Evolutionary conservation across 768 basidiomycete species (phyloP).

Genomic region (Podaxis pistillaris): DNA sequence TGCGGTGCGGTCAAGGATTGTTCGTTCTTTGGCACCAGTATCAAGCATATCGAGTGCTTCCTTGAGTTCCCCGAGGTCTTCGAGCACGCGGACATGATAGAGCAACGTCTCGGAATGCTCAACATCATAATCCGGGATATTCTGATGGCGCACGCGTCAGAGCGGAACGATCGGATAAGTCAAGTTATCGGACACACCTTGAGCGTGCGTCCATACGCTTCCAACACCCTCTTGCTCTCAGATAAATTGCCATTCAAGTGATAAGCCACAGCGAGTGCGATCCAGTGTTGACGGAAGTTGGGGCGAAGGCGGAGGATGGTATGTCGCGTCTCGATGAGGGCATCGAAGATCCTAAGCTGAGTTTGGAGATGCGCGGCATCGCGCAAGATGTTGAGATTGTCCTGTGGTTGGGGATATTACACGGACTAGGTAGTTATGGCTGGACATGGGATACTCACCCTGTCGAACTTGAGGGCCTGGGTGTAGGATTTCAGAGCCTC

Average conservation of each 20-base stretch:
- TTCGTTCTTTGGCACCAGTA: conserved; percentile 55
- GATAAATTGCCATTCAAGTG: conserved; percentile 74
- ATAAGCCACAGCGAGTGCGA: conserved; percentile 84
- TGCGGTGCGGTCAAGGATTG: conserved; percentile 68
- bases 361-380: conserved; percentile 89
- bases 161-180: neutral
- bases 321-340: conserved; percentile 78
- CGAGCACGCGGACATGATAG: conserved; percentile 72
- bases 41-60: conserved; percentile 68
- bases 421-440: conserved; percentile 8
- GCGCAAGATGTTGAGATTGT: conserved; percentile 90
- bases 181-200: conserved; percentile 48
- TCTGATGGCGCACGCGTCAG: conserved; percentile 40
- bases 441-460: conserved; percentile 46
- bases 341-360: conserved; percentile 79
- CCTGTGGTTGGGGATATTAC: conserved; percentile 42
- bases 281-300: conserved; percentile 84
- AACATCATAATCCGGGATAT: conserved; percentile 73
- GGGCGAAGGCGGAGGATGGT: conserved; percentile 80
- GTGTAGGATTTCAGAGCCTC: conserved; percentile 92
- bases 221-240: conserved; percentile 71
- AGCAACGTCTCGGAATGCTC: conserved; percentile 83
- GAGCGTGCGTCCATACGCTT: conserved; percentile 66
- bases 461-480: conserved; percentile 86
- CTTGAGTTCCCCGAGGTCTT: conserved; percentile 63